Evolutionary conservation across 306 rosid species (phyloP), one percentile per base, ranked within the genome.

Genomic region (Neltuma alba): DNA sequence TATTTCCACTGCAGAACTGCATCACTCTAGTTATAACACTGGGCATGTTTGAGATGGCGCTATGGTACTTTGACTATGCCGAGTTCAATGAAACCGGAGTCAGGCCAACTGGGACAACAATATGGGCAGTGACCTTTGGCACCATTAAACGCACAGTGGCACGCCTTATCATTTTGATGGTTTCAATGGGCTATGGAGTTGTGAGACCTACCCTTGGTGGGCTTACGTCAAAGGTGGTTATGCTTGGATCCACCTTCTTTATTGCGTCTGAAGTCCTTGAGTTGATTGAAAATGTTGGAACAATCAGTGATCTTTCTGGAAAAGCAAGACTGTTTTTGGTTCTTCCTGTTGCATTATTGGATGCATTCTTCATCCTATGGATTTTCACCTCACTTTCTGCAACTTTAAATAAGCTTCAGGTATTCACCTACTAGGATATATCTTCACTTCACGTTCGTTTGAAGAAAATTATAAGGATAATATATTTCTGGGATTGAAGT

Each of bases 131-230:
- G 64, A 89, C 97, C 30, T 93, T 89, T 55, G 99, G 99, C 13
- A 83, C 97, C 41, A 81, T 95, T 65, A 95, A 93, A 70, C 95
- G 89, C 30, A 93, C 98, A 0, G 93, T 93, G 11, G 92, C 99
- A 6, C 97, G 99, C 50, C 67, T 93, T 76, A 83, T 95, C 75
- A 86, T 95, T 74, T 90, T 95, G 60, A 90, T 88, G 72, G 99
- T 95, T 68, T 83, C 99, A 3, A 95, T 95, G 99, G 98, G 98
- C 31, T 95, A 86, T 62, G 99, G 98, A 83, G 99, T 95, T 79
- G 97, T 95, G 28, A 91, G 98, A 83, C 99, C 99, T 66, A 89
- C 99, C 74, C 92, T 95, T 40, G 99, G 99, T 64, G 99, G 99
- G 75, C 89, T 95, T 81, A 93, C 98, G 34, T 91, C 96, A 21